Conservation (phyloP, 371 early-diverging fungal genomes). For the Mortierella sp. region DNA sequence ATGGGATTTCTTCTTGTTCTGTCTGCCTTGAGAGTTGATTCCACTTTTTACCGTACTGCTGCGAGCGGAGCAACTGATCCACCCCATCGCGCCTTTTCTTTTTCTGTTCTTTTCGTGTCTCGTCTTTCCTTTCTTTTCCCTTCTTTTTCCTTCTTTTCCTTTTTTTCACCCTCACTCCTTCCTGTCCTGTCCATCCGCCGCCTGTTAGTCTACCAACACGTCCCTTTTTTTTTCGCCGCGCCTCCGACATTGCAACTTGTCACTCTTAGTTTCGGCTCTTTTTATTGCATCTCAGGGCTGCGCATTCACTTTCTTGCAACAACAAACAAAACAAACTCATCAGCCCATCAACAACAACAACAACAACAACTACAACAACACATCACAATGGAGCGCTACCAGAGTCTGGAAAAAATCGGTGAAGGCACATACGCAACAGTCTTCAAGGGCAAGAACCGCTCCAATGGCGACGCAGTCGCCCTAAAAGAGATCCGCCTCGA, state of each 20-base stretch:
- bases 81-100: neutral
- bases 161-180: neutral
- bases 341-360: neutral
- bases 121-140: neutral
- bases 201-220: neutral
- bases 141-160: neutral
- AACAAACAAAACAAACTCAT: neutral
- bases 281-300: neutral
- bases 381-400: slow-evolving; percentile 47
- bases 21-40: neutral
- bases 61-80: neutral
- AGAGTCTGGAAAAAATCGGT: slow-evolving; percentile 88
- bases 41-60: neutral
- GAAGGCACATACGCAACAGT: slow-evolving; percentile 99
- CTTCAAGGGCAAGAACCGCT: slow-evolving; percentile 95
- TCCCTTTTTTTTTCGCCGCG: neutral
- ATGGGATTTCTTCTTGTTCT: neutral
- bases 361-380: neutral
- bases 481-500: slow-evolving; percentile 97
- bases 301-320: neutral
- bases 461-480: slow-evolving; percentile 95
- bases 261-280: neutral
- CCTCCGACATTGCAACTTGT: neutral
- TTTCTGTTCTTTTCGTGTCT: neutral
- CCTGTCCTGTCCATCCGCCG: neutral